A percentile compares a stretch with the other conserved stretches of the same genome.
Evolutionary conservation across 2,329 filamentous ascomycete species (phyloP).

Genomic region (Emmonsia crescens): DNA sequence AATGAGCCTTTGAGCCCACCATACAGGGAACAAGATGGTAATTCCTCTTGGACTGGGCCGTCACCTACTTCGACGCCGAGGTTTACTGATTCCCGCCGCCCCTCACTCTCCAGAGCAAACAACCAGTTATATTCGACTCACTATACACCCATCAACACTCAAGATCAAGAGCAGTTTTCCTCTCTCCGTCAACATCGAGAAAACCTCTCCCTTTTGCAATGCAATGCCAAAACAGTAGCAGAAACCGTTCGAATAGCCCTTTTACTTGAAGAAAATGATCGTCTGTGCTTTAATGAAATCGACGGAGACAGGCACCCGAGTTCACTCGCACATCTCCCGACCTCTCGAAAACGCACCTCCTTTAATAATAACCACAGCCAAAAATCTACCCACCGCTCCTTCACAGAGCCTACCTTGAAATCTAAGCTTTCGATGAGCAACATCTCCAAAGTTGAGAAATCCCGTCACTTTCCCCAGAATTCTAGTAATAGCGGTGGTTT

Average conservation of each 20-base stretch:
- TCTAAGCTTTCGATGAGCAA: background rate
- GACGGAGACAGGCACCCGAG: conserved; percentile 13
- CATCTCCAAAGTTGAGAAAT: background rate
- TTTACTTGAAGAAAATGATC: conserved; percentile 19
- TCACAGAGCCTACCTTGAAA: background rate
- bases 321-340: conserved; percentile 10
- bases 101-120: background rate
- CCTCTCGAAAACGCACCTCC: background rate
- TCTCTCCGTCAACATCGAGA: conserved; percentile 29
- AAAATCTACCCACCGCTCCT: background rate
- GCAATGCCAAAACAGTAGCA: conserved; percentile 22
- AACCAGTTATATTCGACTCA: background rate
- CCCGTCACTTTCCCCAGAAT: background rate
- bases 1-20: background rate
- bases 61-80: conserved; percentile 6
- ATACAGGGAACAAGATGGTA: background rate
- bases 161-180: conserved; percentile 13
- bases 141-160: background rate
- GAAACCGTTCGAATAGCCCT: conserved; percentile 30
- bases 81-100: background rate
- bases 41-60: background rate
- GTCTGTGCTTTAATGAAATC: conserved; percentile 5
- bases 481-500: background rate
- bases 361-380: background rate
- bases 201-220: conserved; percentile 31